Evolutionary conservation across 116 monocot species (phyloP), one percentile per base, ranked within the genome.

Genomic region (Dioscorea cayenensis): DNA sequence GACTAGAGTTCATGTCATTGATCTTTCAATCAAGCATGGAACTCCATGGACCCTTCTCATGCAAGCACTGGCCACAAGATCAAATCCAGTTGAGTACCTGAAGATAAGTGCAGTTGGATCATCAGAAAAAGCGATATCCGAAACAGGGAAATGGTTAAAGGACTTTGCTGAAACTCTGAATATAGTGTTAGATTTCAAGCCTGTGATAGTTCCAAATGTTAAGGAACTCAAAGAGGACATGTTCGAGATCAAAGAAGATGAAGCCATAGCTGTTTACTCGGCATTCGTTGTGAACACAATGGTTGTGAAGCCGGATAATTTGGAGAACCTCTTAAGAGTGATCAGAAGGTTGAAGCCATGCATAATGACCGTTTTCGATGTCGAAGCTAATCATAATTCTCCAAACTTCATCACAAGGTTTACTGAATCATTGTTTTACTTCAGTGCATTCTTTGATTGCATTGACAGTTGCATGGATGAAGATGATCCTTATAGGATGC

Each of bases 381-480:
- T 70, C 9, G 80, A 80, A 49, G 71, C 75, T 14, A 80, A 75
- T 25, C 75, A 71, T 18, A 80, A 80, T 23, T 80, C 76, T 0
- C 70, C 66, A 1, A 71, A 66, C 3, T 80, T 80, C 71, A 60
- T 76, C 35, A 62, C 65, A 23, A 28, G 76, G 20, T 80, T 80
- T 71, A 66, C 66, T 0, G 80, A 75, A 35, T 65, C 80, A 10
- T 66, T 80, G n/a, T 80, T 75, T 43, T 80, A 69, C 75, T 75
- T 52, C 48, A 66, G 70, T 27, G 70, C 76, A 5, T 29, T 71
- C 61, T 80, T 80, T 22, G 76, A 80, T 22, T 60, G 64, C 52
- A 7, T 80, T 22, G 75, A 71, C 3, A 48, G 10, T 11, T 75
- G 25, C 49, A 75, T 80, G 71, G 71, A 18, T 9, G 27, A 35